Evolutionary conservation across 129 eudicot species (phyloP).

Genomic region (Smallanthus sonchifolius): DNA sequence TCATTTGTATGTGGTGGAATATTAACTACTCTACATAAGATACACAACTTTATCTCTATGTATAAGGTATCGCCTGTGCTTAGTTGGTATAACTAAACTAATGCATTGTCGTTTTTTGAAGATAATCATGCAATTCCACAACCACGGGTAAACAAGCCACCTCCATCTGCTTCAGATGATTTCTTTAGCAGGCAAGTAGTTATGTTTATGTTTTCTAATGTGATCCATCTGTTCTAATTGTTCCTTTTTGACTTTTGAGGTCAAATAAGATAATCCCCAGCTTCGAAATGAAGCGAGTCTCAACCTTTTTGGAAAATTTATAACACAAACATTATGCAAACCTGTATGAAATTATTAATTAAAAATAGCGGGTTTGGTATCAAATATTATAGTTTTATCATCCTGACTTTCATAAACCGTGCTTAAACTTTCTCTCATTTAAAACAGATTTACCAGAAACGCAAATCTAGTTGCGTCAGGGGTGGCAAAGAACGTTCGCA

Average conservation of each 20-base stretch:
- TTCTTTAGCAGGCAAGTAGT: slow-evolving; percentile 74
- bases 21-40: background rate
- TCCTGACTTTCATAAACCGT: background rate
- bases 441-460: slow-evolving; percentile 75
- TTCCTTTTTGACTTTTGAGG: background rate
- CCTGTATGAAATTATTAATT: background rate
- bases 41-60: background rate
- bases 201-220: background rate
- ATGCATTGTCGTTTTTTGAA: slow-evolving; percentile 26
- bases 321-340: background rate
- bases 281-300: slow-evolving; percentile 1
- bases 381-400: slow-evolving; percentile 3
- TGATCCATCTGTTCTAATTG: background rate
- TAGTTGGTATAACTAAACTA: slow-evolving; percentile 3
- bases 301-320: background rate
- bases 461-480: slow-evolving; percentile 87
- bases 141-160: slow-evolving; percentile 65
- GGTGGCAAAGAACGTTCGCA: slow-evolving; percentile 68
- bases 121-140: slow-evolving; percentile 62
- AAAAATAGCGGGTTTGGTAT: background rate
- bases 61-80: background rate
- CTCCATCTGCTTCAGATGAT: slow-evolving; percentile 58
- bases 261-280: background rate
- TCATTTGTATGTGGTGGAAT: background rate
- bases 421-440: background rate